Evolutionary conservation across 2,329 filamentous ascomycete genomes (phyloP).

Genomic region (Ambrosiella cleistominuta): DNA sequence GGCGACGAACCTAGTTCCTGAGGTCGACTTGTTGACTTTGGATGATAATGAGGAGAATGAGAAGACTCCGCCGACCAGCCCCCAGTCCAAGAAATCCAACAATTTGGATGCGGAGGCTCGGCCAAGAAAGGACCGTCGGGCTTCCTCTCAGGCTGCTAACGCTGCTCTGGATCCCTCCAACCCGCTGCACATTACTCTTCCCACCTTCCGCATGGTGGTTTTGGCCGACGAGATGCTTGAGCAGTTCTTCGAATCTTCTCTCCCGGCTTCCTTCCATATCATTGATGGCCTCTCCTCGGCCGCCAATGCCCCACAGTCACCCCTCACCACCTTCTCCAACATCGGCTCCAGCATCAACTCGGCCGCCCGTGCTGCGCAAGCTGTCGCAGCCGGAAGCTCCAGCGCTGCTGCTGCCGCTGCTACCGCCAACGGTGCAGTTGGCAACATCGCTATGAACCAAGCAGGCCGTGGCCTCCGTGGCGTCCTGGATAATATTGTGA

Average conservation of each 20-base stretch:
- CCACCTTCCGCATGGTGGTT: constrained; percentile 97
- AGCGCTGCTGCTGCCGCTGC: constrained; percentile 13
- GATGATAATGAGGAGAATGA: constrained; percentile 18
- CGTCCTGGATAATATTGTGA: constrained; percentile 93
- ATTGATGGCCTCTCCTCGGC: constrained; percentile 39
- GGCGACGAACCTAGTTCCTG: constrained; percentile 20
- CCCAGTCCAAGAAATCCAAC: constrained; percentile 13
- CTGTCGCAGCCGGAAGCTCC: neutral
- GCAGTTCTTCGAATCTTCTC: constrained; percentile 92
- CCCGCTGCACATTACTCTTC: constrained; percentile 85
- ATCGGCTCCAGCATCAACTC: constrained; percentile 33
- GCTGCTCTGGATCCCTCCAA: constrained; percentile 81
- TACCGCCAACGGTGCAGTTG: constrained; percentile 1
- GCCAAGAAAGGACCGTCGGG: constrained; percentile 32
- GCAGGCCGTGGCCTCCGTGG: constrained; percentile 66
- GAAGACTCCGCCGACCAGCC: constrained; percentile 20
- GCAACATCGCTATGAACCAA: constrained; percentile 22
- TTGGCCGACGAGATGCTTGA: constrained; percentile 89
- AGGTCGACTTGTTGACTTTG: constrained; percentile 40
- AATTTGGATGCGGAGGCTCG: constrained; percentile 16
- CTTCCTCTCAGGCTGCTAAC: constrained; percentile 64
- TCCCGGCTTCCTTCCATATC: constrained; percentile 81
- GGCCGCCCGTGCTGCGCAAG: constrained; percentile 17
- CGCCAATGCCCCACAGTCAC: constrained; percentile 28
- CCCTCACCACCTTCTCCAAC: constrained; percentile 73